phyloP scores from a whole-genome alignment of 192 early-diverging fungal genomes.

The Podila epicladia region DNA sequence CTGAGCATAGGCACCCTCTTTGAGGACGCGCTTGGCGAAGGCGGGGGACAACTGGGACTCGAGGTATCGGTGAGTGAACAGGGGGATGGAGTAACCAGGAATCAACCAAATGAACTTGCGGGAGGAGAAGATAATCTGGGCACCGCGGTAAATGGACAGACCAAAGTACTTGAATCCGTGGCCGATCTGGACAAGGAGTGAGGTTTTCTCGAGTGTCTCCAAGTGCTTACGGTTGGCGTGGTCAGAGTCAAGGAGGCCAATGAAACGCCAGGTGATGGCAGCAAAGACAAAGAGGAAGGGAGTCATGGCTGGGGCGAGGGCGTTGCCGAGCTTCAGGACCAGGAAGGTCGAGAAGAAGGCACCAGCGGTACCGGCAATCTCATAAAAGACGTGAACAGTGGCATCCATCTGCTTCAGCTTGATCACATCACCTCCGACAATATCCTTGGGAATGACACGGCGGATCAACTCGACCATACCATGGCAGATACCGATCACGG shows the following conservation, averaged over 20 bases:
- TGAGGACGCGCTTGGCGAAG: slow-evolving; percentile 57
- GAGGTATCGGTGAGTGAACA: slow-evolving; percentile 67
- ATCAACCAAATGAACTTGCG: slow-evolving; percentile 67
- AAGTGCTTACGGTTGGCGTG: slow-evolving; percentile 18
- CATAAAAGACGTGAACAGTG: slow-evolving; percentile 66
- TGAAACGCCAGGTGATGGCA: slow-evolving; percentile 55
- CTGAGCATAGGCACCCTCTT: slow-evolving; percentile 52
- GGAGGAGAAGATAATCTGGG: slow-evolving; percentile 57
- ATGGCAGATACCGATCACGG: slow-evolving; percentile 60
- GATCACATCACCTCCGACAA: slow-evolving; percentile 67
- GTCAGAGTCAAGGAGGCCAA: slow-evolving; percentile 34
- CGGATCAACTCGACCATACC: slow-evolving; percentile 69
- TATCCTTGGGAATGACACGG: slow-evolving; percentile 66
- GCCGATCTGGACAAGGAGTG: slow-evolving; percentile 33
- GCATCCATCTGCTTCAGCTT: slow-evolving; percentile 71
- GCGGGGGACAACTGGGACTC: slow-evolving; percentile 59
- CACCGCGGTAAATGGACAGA: slow-evolving; percentile 54
- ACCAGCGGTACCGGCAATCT: slow-evolving; percentile 67
- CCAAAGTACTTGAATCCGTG: slow-evolving; percentile 56
- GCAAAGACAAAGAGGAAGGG: slow-evolving; percentile 61
- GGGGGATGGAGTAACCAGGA: slow-evolving; percentile 64
- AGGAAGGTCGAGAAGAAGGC: slow-evolving; percentile 60
- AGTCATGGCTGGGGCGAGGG: slow-evolving; percentile 55
- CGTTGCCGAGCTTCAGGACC: slow-evolving; percentile 58
- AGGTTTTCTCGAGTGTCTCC: slow-evolving; percentile 1